Evolutionary conservation across 352 stramenopile genomes (phyloP), one percentile per base, ranked within the genome.

Genomic region (Phytophthora macrochlamydospora): DNA sequence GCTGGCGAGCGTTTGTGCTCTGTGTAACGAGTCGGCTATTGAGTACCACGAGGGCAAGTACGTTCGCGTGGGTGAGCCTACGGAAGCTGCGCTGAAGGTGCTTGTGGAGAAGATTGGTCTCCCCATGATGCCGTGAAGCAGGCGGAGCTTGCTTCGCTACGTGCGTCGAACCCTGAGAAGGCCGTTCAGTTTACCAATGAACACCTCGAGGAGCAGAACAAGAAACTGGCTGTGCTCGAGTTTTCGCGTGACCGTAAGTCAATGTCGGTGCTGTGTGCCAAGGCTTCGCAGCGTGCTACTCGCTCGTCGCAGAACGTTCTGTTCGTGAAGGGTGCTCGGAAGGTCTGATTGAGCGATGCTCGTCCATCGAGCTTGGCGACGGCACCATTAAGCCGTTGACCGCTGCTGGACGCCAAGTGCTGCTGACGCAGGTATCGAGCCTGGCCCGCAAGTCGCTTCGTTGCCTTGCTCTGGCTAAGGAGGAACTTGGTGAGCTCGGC

Each of bases 281-380:
- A 90, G 78, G 54, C 69, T 31, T 64, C 56, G 11, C 67, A 76
- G 33, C 83, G 81, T 31, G 63, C 85, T 14, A 93, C 83, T 12
- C 85, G 87, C 45, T 93, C 87, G 54, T 73, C 80, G 6, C 82
- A 90, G 60, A 99, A 99, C 75, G 71, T 98, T 49, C 78, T 99
- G 14, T 93, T 99, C 40, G 97, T 99, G 12, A 99, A 99, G 85
- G 98, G 98, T 51, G 98, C 98, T 13, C 98, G 1, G 98, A 99
- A 75, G 87, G 97, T 13, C 73, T 99, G 2, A 80, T 99, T 56
- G 86, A 98, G 59, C 92, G 98, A 48, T 99, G 98, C 79, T 94
- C 90, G 14, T 79, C 88, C 72, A 83, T 99, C 12, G 94, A 98
- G 78, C 75, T 98, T 35, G 82, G 85, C 28, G 90, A 99, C 71